Evolutionary conservation across 108 stramenopile genomes (phyloP), one percentile per base, ranked within the genome.

Genomic region (Pseudonitzschia multiseries): DNA sequence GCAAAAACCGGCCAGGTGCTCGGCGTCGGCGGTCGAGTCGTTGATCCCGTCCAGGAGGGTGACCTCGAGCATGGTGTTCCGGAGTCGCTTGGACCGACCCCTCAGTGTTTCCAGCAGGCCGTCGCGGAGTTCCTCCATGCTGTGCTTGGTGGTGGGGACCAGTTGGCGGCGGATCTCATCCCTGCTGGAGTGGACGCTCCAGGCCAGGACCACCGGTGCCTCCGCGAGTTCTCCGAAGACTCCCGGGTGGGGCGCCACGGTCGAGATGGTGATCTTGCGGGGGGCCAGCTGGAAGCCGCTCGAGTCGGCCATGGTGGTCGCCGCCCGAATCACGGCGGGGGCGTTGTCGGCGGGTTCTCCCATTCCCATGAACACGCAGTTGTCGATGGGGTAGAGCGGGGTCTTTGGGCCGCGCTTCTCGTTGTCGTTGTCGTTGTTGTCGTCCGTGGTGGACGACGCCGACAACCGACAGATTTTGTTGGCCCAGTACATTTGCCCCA

Each of bases 351-450:
- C 82, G 8, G 95, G 83, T 68, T 94, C 95, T 41, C 93, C 96
- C 90, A 92, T 89, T 9, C 92, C 91, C 94, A 95, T 93, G 71
- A 91, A 95, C 14, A 95, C 94, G 65, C 60, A 72, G 77, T 88
- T 88, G 22, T 80, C 81, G 32, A 90, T 79, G 9, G 77, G 76
- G 21, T 79, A 84, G 40, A 89, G 52, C 8, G 43, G 57, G 20
- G n/a, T 9, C 4, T 36, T 36, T 2, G 4, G 2, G 4, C 6
- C 36, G 36, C 36, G 4, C 14, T 54, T 54, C 8, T 24, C 53
- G 22, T 21, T 57, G 40, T 69, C 40, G 28, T 57, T 69, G n/a
- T 57, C 42, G 42, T 28, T 36, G 32, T 28, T 40, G 31, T 33
- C 42, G 9, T 31, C 59, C 21, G 24, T 26, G 18, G 68, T 12